Evolutionary conservation across 352 stramenopile genomes (phyloP), one percentile per base, ranked within the genome.

Genomic region (Bremia lactucae): DNA sequence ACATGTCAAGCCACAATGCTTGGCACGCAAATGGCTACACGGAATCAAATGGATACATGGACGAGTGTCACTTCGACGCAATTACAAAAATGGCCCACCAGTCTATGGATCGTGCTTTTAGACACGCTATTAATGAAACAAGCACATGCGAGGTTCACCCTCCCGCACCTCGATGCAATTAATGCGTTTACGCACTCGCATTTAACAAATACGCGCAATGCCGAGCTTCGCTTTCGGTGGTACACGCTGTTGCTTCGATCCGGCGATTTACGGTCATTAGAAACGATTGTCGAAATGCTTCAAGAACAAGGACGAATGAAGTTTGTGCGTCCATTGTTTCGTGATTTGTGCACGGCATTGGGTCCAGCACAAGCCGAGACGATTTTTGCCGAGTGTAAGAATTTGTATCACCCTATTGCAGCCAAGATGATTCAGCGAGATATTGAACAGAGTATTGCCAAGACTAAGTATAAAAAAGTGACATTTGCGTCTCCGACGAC

Each of bases 251-350:
- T 54, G 25, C 52, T 86, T 36, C 70, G 73, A 15, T 58, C 73
- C 2, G 49, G 61, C 23, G 65, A 82, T 36, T 38, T 62, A 42
- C 64, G 68, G 18, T 21, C 70, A 43, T 36, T 83, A 15, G 39
- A 61, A 18, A 55, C 56, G 23, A 72, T 62, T 7, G 53, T 65
- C 0, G 49, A 53, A 24, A 77, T 86, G 37, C 40, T 84, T 15
- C 63, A 75, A 31, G 73, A 86, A 39, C 73, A 86, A 37, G 73
- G 71, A 26, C 71, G 73, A 33, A 83, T 86, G 73, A 86, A 86
- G 64, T 86, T 76, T 36, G 67, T 83, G 15, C 70, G 70, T 20
- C 73, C 71, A 31, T 59, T 87, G 7, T 83, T 80, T 46, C 68
- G 68, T 7, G 74, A 84, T 28, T 29, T 87, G 21, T 74, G 64